Evolutionary conservation across 257 asterid species (phyloP).

Genomic region (Petrea volubilis): DNA sequence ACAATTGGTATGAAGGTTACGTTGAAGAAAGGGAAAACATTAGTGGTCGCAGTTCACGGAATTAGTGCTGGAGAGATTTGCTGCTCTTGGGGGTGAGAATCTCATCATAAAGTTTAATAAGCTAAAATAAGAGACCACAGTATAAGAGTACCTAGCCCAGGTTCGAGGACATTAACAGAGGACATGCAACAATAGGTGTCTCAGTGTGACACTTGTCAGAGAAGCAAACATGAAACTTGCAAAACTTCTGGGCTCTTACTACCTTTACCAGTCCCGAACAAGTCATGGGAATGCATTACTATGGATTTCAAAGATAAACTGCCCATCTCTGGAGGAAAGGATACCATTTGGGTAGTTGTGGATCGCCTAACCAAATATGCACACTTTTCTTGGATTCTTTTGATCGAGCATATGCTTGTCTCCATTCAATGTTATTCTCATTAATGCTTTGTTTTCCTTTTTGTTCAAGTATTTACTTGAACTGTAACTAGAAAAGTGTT

Average conservation of each 20-base stretch:
- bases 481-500: too few relatives aligned
- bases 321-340: background rate
- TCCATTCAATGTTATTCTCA: too few relatives aligned
- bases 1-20: background rate
- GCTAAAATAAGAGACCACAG: too few relatives aligned
- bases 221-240: background rate
- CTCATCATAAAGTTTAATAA: background rate
- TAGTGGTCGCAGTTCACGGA: background rate
- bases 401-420: too few relatives aligned
- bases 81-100: background rate
- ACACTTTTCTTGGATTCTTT: too few relatives aligned
- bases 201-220: background rate
- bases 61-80: background rate
- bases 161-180: background rate
- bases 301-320: background rate
- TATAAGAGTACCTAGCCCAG: too few relatives aligned
- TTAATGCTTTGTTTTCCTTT: too few relatives aligned
- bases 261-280: background rate
- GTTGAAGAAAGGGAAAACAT: background rate
- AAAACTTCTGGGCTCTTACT: background rate
- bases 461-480: too few relatives aligned
- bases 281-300: background rate
- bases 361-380: background rate
- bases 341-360: background rate
- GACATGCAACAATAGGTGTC: background rate